These are phyloP conservation scores for Solanum stenotomum DNA, from an alignment of 257 asterid species.

Conservation along the genomic window DNA sequence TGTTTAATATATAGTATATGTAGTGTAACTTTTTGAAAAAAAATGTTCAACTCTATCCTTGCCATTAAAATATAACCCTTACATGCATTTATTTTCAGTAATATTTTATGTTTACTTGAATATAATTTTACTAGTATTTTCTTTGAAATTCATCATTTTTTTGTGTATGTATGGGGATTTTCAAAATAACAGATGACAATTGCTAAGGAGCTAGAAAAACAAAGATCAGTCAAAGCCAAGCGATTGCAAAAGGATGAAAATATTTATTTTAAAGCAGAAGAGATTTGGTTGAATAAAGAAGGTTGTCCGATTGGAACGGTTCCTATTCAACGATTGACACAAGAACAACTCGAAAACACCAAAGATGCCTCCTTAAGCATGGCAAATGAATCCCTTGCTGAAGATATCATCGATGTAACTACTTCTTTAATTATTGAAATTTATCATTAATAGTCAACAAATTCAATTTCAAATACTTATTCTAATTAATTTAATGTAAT, in stretches of 20 bases:
- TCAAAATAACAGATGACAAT: not conserved
- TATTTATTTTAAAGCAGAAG: not conserved
- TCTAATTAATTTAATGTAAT: no score
- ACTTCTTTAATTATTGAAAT: not conserved
- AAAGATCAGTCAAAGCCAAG: not conserved
- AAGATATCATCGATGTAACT: not conserved
- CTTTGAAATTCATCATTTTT: not conserved
- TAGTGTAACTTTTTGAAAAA: no score
- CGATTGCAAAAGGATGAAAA: not conserved
- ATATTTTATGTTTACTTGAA: not conserved
- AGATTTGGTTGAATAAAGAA: not conserved
- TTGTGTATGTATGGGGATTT: fast-evolving
- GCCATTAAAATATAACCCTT: no score
- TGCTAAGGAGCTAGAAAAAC: not conserved
- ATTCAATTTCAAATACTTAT: no score
- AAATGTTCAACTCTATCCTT: no score
- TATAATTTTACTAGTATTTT: not conserved
- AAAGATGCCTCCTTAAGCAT: not conserved
- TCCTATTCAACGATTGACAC: not conserved
- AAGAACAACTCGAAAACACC: not conserved
- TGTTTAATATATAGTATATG: no score
- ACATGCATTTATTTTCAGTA: no score
- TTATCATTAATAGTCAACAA: no score
- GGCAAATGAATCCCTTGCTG: not conserved
- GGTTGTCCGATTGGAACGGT: not conserved